Conservation (phyloP, 768 basidiomycete genomes). For the Auricularia heimuer region DNA sequence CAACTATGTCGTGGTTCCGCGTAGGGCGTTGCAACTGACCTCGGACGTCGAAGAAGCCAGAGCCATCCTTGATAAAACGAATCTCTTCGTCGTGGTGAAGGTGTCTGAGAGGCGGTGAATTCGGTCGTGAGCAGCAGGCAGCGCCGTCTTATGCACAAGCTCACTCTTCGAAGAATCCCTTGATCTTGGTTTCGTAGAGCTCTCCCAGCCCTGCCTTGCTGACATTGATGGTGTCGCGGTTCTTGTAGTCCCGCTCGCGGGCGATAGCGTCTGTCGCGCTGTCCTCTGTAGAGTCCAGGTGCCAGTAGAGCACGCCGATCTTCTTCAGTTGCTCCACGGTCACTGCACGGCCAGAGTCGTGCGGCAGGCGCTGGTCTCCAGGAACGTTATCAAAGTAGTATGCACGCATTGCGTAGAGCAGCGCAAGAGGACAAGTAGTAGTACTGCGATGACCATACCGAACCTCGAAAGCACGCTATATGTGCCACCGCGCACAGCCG, state of each 20-base stretch:
- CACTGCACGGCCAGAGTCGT: constrained; percentile 52
- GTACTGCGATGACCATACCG: too few species aligned
- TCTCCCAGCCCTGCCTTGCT: constrained; percentile 75
- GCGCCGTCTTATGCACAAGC: constrained; percentile 16
- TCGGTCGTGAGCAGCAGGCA: constrained; percentile 2
- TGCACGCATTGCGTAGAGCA: constrained; percentile 43
- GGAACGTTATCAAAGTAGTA: constrained; percentile 68
- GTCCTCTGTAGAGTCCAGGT: constrained; percentile 45
- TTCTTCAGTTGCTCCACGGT: constrained; percentile 33
- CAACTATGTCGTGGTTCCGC: not conserved
- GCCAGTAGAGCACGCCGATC: constrained; percentile 60
- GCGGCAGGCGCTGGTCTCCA: constrained; percentile 73
- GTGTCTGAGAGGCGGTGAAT: constrained; percentile 39
- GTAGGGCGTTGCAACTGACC: constrained; percentile 35
- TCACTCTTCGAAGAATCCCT: constrained; percentile 76
- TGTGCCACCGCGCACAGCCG: too few species aligned
- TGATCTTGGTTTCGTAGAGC: constrained; percentile 73
- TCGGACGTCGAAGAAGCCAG: constrained; percentile 86
- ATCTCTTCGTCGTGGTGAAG: constrained; percentile 97
- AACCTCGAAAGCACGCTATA: too few species aligned
- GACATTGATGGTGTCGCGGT: constrained; percentile 70
- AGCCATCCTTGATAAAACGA: constrained; percentile 76
- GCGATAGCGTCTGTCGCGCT: constrained; percentile 53
- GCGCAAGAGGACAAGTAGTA: too few species aligned
- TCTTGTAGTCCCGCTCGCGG: constrained; percentile 65